These are phyloP conservation scores for Trametes cingulata DNA, from an alignment of 768 basidiomycete genomes.

Conservation along the genomic window DNA sequence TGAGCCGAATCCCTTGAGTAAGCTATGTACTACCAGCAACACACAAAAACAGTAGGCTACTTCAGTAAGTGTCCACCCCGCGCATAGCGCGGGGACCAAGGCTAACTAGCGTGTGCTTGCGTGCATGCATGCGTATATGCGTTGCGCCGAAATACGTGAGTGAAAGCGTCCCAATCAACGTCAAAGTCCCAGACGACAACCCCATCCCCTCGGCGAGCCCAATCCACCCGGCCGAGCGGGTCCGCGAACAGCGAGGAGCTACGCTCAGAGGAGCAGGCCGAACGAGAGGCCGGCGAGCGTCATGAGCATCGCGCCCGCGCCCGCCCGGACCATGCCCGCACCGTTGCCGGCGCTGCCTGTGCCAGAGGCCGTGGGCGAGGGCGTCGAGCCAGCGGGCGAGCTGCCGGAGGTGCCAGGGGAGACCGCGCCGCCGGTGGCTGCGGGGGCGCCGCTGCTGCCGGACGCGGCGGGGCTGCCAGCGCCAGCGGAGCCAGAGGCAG, in stretches of 20 bases:
- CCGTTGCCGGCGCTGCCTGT: constrained; percentile 7
- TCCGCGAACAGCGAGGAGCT: neutral
- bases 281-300: constrained; percentile 16
- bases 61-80: constrained; percentile 9
- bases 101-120: constrained; percentile 6
- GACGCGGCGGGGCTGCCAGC: constrained; percentile 12
- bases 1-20: constrained; percentile 9
- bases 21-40: constrained; percentile 16
- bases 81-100: constrained; percentile 11
- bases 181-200: neutral
- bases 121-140: neutral
- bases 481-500: constrained; percentile 13
- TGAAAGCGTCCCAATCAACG: neutral
- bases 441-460: constrained; percentile 27
- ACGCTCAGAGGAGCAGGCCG: constrained; percentile 21
- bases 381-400: constrained; percentile 3
- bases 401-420: constrained; percentile 6
- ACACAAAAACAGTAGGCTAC: constrained; percentile 11
- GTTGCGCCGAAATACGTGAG: neutral
- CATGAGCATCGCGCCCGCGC: constrained; percentile 35
- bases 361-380: constrained; percentile 13
- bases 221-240: constrained; percentile 14
- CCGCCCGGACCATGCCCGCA: constrained; percentile 26
- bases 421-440: constrained; percentile 28
- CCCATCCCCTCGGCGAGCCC: constrained; percentile 11